These are phyloP conservation scores for Rhizopus sp. DNA, from an alignment of 371 early-diverging fungal genomes.

Conservation along the genomic window DNA sequence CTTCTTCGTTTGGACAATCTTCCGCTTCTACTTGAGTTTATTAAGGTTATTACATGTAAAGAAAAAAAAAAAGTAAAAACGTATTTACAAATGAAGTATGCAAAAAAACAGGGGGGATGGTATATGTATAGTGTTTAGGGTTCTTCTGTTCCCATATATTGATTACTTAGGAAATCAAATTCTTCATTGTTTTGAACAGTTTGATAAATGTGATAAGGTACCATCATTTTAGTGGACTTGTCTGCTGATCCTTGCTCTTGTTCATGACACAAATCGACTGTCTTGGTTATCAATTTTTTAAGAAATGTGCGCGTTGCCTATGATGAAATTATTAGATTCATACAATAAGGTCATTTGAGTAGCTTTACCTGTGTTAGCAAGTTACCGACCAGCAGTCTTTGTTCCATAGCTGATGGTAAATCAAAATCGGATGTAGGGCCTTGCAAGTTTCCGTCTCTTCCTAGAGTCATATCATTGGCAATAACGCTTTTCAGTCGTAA, in stretches of 20 bases:
- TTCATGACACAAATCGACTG: slow-evolving; percentile 28
- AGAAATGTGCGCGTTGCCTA: slow-evolving; percentile 38
- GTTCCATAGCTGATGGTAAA: slow-evolving; percentile 36
- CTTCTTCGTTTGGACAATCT: slow-evolving; percentile 10
- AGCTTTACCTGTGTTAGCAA: slow-evolving; percentile 26
- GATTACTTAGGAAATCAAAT: slow-evolving; percentile 57
- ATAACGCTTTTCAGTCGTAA: slow-evolving; percentile 37
- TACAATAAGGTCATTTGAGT: neutral
- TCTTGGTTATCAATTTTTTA: slow-evolving; percentile 25
- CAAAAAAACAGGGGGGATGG: neutral
- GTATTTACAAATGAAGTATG: neutral
- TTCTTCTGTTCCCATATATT: slow-evolving; percentile 46
- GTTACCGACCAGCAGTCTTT: slow-evolving; percentile 39
- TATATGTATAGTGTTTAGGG: neutral
- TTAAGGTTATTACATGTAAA: neutral
- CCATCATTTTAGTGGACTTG: slow-evolving; percentile 41
- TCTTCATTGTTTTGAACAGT: slow-evolving; percentile 42
- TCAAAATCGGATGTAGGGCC: slow-evolving; percentile 29
- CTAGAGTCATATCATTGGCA: slow-evolving; percentile 42
- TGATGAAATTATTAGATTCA: neutral
- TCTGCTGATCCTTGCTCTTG: slow-evolving; percentile 28
- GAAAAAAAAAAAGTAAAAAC: neutral
- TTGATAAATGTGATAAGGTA: slow-evolving; percentile 54
- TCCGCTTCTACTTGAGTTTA: slow-evolving; percentile 21
- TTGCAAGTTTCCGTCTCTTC: slow-evolving; percentile 38